Percentiles rank a stretch among this genome's conserved stretches.
Evolutionary conservation across 371 early-diverging fungal species (phyloP).

Genomic region (Zopfochytrium polystomum): DNA sequence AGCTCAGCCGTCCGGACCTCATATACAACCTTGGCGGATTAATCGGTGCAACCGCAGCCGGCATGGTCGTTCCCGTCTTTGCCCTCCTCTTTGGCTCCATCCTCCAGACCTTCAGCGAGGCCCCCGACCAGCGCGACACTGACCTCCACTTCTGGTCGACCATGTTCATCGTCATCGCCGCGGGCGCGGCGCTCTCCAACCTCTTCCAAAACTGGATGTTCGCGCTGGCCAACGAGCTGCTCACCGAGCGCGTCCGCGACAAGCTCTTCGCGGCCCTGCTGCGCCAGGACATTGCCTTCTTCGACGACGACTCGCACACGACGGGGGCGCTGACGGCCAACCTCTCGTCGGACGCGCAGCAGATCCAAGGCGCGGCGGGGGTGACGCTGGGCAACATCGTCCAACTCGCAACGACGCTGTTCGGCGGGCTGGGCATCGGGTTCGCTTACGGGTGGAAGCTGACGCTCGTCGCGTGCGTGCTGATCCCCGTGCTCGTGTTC

Average conservation of each 20-base stretch:
- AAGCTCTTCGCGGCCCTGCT: constrained; percentile 59
- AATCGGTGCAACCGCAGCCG: constrained; percentile 33
- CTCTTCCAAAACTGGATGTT: constrained; percentile 6
- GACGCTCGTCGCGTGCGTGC: constrained; percentile 27
- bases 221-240: constrained; percentile 14
- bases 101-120: neutral
- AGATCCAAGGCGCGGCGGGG: constrained; percentile 49
- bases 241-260: constrained; percentile 60
- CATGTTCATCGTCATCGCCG: constrained; percentile 65
- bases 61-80: constrained; percentile 20
- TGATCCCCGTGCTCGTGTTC: constrained; percentile 26
- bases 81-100: neutral
- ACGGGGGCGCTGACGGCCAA: constrained; percentile 80
- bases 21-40: constrained; percentile 22
- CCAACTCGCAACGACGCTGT: constrained; percentile 11
- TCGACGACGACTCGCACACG: constrained; percentile 73
- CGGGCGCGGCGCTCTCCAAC: constrained; percentile 24
- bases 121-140: neutral
- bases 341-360: constrained; percentile 75
- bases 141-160: constrained; percentile 59
- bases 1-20: constrained; percentile 35
- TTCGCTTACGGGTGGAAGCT: constrained; percentile 37
- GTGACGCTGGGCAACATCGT: constrained; percentile 27
- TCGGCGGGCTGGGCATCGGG: constrained; percentile 38
- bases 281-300: constrained; percentile 80